Conservation (phyloP, 2,329 filamentous ascomycete genomes). For the Mariannaea elegans region DNA sequence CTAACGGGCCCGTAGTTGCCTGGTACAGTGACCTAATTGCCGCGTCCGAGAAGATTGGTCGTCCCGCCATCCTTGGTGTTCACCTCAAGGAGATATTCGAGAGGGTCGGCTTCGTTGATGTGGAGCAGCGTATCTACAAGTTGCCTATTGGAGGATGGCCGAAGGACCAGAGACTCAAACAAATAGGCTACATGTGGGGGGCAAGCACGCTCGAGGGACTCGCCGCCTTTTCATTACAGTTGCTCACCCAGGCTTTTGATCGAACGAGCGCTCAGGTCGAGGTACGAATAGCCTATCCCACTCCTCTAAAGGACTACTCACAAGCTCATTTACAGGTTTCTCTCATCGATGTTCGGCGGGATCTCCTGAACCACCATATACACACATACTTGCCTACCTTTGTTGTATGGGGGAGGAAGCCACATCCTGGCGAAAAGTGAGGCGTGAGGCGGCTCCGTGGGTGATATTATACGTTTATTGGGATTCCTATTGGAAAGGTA, state of each 20-base stretch:
- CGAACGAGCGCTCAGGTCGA: constrained; percentile 56
- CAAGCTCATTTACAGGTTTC: constrained; percentile 46
- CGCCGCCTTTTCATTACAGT: constrained; percentile 50
- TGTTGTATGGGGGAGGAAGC: constrained; percentile 61
- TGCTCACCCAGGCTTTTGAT: constrained; percentile 50
- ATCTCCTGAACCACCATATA: constrained; percentile 52
- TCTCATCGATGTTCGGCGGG: constrained; percentile 57
- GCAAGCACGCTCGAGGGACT: constrained; percentile 50
- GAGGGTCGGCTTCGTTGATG: constrained; percentile 62
- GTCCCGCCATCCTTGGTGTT: constrained; percentile 46
- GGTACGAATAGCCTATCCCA: constrained; percentile 42
- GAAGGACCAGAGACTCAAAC: constrained; percentile 50
- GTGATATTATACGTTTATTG: not conserved
- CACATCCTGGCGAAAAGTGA: constrained; percentile 43
- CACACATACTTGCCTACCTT: constrained; percentile 57
- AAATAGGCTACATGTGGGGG: constrained; percentile 54
- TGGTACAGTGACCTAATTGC: constrained; percentile 52
- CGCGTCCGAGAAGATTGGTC: constrained; percentile 48
- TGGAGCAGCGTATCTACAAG: constrained; percentile 59
- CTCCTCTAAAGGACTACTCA: constrained; percentile 13
- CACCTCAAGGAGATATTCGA: constrained; percentile 49
- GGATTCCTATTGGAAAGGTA: not conserved
- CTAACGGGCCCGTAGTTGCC: constrained; percentile 45
- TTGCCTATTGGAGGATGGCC: constrained; percentile 63
- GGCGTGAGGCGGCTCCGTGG: not conserved